These are phyloP conservation scores for Colletotrichum echinochloae DNA, from an alignment of 2,329 filamentous ascomycete species.

Conservation along the genomic window DNA sequence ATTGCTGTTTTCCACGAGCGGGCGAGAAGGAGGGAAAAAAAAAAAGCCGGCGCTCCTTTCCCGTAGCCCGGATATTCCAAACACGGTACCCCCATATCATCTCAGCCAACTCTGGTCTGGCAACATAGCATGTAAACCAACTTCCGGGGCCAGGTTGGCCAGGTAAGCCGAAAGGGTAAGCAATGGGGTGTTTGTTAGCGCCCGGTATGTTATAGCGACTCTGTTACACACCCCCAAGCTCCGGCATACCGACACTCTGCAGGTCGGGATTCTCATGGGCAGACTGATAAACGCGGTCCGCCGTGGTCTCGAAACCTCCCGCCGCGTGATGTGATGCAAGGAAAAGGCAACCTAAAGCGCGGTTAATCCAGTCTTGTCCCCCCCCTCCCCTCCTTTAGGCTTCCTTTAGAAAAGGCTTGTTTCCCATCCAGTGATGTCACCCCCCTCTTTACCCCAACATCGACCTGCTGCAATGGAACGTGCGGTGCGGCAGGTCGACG, in stretches of 20 bases:
- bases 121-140: too few relatives aligned
- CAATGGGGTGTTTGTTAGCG: too few relatives aligned
- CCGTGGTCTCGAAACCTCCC: neutral
- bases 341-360: conserved; percentile 8
- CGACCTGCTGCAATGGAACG: conserved; percentile 9
- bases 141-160: too few relatives aligned
- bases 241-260: neutral
- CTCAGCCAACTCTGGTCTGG: too few relatives aligned
- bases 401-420: conserved; percentile 25
- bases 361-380: neutral
- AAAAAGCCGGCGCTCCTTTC: neutral
- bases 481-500: neutral
- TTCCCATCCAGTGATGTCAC: conserved; percentile 31
- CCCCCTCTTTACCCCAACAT: neutral
- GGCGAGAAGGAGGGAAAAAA: neutral
- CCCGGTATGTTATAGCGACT: too few relatives aligned
- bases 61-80: too few relatives aligned
- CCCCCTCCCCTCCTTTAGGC: neutral
- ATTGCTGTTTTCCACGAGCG: conserved; percentile 22
- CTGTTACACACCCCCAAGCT: too few relatives aligned
- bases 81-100: too few relatives aligned
- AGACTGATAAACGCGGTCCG: conserved; percentile 9
- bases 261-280: neutral
- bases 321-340: conserved; percentile 4
- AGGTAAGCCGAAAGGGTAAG: too few relatives aligned